These are phyloP conservation scores for Trichothecium sympodiale DNA, from an alignment of 2,329 filamentous ascomycete genomes.

Conservation along the genomic window DNA sequence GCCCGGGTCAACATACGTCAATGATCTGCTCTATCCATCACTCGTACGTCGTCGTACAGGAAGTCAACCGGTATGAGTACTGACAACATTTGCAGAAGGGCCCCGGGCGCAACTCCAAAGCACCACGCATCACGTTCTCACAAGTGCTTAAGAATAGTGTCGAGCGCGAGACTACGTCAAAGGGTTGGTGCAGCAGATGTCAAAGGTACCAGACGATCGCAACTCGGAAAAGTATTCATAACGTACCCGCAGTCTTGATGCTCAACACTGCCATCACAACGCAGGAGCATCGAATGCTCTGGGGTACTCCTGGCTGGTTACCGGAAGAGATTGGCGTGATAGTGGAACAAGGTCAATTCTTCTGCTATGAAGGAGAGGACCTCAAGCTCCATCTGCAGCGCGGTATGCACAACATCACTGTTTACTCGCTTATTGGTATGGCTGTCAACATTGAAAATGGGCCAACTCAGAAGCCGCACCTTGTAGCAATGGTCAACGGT, in stretches of 20 bases:
- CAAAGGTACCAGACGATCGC: constrained; percentile 81
- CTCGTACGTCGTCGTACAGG: constrained; percentile 14
- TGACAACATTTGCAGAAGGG: constrained; percentile 29
- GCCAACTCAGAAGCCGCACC: constrained; percentile 75
- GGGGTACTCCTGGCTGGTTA: constrained; percentile 83
- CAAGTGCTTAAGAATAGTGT: constrained; percentile 88
- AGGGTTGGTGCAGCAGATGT: constrained; percentile 89
- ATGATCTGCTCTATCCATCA: constrained; percentile 72
- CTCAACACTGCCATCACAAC: constrained; percentile 70
- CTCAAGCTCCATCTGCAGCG: constrained; percentile 69
- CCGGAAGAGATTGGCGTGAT: constrained; percentile 91
- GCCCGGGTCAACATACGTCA: constrained; percentile 68
- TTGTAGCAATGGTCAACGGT: constrained; percentile 87
- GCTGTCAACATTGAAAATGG: constrained; percentile 83
- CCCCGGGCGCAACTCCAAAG: constrained; percentile 35
- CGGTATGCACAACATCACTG: constrained; percentile 67
- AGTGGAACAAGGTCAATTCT: constrained; percentile 81
- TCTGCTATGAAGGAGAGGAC: constrained; percentile 90
- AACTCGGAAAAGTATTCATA: constrained; percentile 74
- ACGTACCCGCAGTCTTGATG: constrained; percentile 74
- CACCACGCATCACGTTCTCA: constrained; percentile 60
- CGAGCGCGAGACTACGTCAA: constrained; percentile 76
- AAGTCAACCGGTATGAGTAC: neutral
- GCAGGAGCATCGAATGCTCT: constrained; percentile 66
- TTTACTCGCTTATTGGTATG: constrained; percentile 86